A percentile compares a stretch with the other conserved stretches of the same genome.
phyloP scores from a whole-genome alignment of 305 asterid species.

The Fraxinus sp. region DNA sequence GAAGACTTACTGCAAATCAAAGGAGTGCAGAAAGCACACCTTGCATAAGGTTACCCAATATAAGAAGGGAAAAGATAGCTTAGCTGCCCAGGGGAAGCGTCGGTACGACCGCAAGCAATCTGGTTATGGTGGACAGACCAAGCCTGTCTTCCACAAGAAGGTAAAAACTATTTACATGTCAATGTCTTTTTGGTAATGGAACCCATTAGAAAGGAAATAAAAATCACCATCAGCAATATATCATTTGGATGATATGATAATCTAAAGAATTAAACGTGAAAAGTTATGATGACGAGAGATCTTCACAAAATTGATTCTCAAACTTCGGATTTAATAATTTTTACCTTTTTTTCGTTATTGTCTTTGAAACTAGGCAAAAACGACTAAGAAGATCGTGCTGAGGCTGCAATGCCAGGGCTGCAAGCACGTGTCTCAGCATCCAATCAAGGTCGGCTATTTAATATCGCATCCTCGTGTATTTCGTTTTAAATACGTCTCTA shows the following conservation, averaged over 20 bases:
- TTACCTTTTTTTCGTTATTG: not conserved
- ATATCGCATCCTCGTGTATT: not conserved
- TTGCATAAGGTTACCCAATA: slow-evolving; percentile 40
- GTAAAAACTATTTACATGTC: not conserved
- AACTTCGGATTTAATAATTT: not conserved
- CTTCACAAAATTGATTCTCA: not conserved
- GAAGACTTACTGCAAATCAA: slow-evolving; percentile 43
- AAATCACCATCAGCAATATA: not conserved
- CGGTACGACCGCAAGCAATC: slow-evolving; percentile 29
- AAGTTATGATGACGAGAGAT: not conserved
- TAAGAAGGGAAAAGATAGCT: slow-evolving; percentile 38
- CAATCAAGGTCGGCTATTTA: slow-evolving; percentile 23
- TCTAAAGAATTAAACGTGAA: not conserved
- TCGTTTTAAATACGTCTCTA: not conserved
- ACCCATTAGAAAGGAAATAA: not conserved
- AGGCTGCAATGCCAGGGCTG: slow-evolving; percentile 43
- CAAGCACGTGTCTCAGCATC: slow-evolving; percentile 35
- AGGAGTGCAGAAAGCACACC: slow-evolving; percentile 45
- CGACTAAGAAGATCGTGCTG: slow-evolving; percentile 38
- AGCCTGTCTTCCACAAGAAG: slow-evolving; percentile 37
- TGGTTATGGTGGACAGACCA: slow-evolving; percentile 38
- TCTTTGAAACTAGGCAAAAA: slow-evolving; percentile 31
- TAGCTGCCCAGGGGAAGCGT: slow-evolving; percentile 32
- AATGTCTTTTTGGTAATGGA: not conserved
- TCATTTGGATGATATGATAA: not conserved